Percentiles rank a stretch among this genome's conserved stretches.
These are phyloP conservation scores for Tubosaeta sp. DNA, from an alignment of 768 basidiomycete genomes.

Conservation along the genomic window DNA sequence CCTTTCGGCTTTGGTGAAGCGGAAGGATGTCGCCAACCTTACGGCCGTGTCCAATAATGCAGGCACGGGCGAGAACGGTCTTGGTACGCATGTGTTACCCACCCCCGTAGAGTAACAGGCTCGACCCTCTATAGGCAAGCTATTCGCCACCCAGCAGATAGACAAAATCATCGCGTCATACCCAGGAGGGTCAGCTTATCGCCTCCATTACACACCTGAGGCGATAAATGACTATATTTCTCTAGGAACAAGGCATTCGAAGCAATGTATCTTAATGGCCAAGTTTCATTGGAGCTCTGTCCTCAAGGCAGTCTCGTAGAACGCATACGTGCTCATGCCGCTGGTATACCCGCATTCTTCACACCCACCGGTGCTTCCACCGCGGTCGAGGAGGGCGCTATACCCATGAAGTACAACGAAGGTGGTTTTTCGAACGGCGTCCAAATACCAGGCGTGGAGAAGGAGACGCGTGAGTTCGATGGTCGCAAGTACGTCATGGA, in stretches of 20 bases:
- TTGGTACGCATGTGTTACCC: conserved; percentile 43
- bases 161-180: conserved; percentile 85
- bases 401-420: conserved; percentile 74
- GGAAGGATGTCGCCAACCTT: conserved; percentile 68
- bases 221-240: not conserved
- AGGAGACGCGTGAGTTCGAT: conserved; percentile 72
- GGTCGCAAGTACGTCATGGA: conserved; percentile 84
- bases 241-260: conserved; percentile 84
- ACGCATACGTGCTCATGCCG: conserved; percentile 82
- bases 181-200: conserved; percentile 65
- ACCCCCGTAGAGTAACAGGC: not conserved
- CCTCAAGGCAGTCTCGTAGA: conserved; percentile 91
- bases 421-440: conserved; percentile 72
- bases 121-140: conserved; percentile 47
- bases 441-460: conserved; percentile 65
- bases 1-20: conserved; percentile 68
- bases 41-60: conserved; percentile 90
- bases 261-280: conserved; percentile 70
- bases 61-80: conserved; percentile 63
- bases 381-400: conserved; percentile 73
- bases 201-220: not conserved
- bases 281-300: conserved; percentile 81
- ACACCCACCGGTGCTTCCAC: conserved; percentile 88
- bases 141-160: conserved; percentile 72
- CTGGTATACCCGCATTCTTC: conserved; percentile 91